These are phyloP conservation scores for Omphalea diandra DNA, from an alignment of 441 rosid species.

Conservation along the genomic window DNA sequence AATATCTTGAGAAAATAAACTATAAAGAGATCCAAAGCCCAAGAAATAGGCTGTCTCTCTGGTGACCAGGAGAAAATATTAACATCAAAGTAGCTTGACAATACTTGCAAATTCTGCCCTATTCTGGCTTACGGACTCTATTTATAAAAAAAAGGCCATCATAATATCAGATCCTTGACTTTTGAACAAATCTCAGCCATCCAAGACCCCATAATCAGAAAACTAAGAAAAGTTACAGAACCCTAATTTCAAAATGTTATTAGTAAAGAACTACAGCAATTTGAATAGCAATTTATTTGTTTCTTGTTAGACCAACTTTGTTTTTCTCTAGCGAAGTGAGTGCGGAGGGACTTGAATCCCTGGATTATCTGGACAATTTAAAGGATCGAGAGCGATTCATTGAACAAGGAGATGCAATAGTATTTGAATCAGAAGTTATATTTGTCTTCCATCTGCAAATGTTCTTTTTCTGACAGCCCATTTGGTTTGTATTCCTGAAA, in stretches of 20 bases:
- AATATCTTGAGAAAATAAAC: background rate
- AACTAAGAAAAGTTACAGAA: background rate
- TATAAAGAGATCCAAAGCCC: background rate
- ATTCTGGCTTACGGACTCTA: no score
- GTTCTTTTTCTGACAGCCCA: slow-evolving; percentile 11
- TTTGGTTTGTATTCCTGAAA: slow-evolving; percentile 15
- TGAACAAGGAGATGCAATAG: slow-evolving; percentile 94
- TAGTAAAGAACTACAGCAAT: background rate
- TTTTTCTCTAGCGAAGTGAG: slow-evolving; percentile 78
- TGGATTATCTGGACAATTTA: slow-evolving; percentile 89
- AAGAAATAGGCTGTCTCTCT: background rate
- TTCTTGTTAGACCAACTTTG: slow-evolving; percentile 10
- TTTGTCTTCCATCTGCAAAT: slow-evolving; percentile 7
- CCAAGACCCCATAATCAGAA: background rate
- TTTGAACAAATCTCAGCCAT: no score
- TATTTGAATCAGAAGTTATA: slow-evolving; percentile 84
- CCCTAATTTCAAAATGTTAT: background rate
- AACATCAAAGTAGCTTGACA: background rate
- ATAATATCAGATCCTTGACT: no score
- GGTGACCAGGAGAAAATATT: background rate
- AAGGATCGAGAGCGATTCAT: slow-evolving; percentile 80
- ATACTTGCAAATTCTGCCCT: no score
- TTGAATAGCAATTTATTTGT: background rate
- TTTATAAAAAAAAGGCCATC: no score
- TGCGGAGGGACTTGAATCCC: slow-evolving; percentile 88